Conservation (phyloP, 371 early-diverging fungal genomes). For the Conidiobolus incongruus region DNA sequence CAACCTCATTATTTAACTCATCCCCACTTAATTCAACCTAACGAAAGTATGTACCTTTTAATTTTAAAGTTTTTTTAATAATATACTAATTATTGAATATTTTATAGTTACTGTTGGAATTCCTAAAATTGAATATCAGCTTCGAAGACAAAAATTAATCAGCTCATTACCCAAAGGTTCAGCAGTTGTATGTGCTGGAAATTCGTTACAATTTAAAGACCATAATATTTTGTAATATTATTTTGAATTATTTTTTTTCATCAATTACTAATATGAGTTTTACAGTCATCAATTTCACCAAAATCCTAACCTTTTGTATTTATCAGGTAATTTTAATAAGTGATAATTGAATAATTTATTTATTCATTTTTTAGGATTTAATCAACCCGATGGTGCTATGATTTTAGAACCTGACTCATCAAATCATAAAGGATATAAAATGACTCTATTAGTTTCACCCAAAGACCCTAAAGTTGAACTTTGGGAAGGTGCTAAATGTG, state of each 20-base stretch:
- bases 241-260: neutral
- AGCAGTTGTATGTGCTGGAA: slow-evolving; percentile 47
- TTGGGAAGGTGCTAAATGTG: slow-evolving; percentile 87
- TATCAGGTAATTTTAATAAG: slow-evolving; percentile 16
- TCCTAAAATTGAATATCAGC: slow-evolving; percentile 38
- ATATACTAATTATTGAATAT: neutral
- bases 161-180: slow-evolving; percentile 30
- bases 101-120: slow-evolving; percentile 59
- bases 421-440: slow-evolving; percentile 32
- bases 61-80: neutral
- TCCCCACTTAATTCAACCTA: slow-evolving; percentile 48
- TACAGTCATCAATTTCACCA: slow-evolving; percentile 80
- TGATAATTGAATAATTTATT: neutral
- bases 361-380: slow-evolving; percentile 32
- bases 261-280: neutral
- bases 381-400: slow-evolving; percentile 69
- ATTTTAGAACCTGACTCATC: slow-evolving; percentile 16
- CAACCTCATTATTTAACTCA: slow-evolving; percentile 61
- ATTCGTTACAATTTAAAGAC: slow-evolving; percentile 62
- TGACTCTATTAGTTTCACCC: slow-evolving; percentile 67
- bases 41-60: slow-evolving; percentile 25
- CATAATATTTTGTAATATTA: slow-evolving; percentile 60
- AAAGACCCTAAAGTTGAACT: slow-evolving; percentile 45
- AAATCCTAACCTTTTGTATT: slow-evolving; percentile 70
- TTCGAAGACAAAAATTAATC: slow-evolving; percentile 42